Evolutionary conservation across 805 yeast species (phyloP).

Genomic region (Danielozyma ontarioensis): DNA sequence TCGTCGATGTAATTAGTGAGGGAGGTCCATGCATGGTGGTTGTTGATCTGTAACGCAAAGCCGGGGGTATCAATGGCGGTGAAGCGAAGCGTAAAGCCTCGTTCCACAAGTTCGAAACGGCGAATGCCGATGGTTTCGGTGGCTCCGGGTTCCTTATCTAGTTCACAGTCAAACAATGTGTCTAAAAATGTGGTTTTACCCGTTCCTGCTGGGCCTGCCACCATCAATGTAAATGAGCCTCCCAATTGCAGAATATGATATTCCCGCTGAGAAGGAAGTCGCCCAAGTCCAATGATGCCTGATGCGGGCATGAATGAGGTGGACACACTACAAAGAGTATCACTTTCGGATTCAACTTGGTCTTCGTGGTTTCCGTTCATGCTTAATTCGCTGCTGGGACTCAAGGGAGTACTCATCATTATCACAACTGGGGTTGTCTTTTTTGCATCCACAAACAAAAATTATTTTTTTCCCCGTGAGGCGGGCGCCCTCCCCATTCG

Average conservation of each 20-base stretch:
- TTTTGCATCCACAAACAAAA: too few relatives aligned
- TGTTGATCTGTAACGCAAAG: conserved; percentile 68
- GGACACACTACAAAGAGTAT: too few relatives aligned
- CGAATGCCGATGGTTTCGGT: conserved; percentile 27
- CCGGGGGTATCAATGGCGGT: conserved; percentile 70
- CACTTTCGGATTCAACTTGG: too few relatives aligned
- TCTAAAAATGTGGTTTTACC: conserved; percentile 23
- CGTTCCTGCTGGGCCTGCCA: conserved; percentile 10
- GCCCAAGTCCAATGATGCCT: background rate
- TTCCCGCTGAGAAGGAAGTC: background rate
- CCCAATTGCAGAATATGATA: background rate
- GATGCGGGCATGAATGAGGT: background rate
- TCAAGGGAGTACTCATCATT: too few relatives aligned
- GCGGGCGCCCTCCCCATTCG: too few relatives aligned
- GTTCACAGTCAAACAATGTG: conserved; percentile 15
- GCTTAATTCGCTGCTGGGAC: too few relatives aligned
- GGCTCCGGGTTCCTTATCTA: conserved; percentile 5
- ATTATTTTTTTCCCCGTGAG: too few relatives aligned
- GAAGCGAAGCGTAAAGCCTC: conserved; percentile 52
- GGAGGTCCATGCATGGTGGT: conserved; percentile 29
- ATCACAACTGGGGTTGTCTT: too few relatives aligned
- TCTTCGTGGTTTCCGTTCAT: too few relatives aligned
- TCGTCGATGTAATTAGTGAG: conserved; percentile 72
- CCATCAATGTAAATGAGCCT: background rate
- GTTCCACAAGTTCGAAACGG: conserved; percentile 53